A percentile compares a stretch with the other conserved stretches of the same genome.
These are phyloP conservation scores for Chytriomyces sp. DNA, from an alignment of 192 early-diverging fungal species.

Conservation along the genomic window DNA sequence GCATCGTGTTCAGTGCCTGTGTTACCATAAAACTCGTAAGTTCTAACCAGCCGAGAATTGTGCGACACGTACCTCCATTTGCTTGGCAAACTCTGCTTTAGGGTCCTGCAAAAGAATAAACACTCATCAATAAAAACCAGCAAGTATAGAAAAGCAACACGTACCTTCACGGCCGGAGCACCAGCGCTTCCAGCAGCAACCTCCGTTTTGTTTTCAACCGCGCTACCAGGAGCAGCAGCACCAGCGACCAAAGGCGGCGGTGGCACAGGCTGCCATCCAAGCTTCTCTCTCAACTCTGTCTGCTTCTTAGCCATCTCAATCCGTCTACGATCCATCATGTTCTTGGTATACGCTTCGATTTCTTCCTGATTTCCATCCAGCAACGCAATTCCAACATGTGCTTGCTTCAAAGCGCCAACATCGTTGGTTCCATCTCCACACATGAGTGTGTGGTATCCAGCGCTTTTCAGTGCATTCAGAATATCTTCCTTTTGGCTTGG, in stretches of 20 bases:
- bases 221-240: not conserved
- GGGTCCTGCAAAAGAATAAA: slow-evolving; percentile 32
- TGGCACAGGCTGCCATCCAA: slow-evolving; percentile 78
- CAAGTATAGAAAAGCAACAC: not conserved
- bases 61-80: slow-evolving; percentile 34
- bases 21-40: slow-evolving; percentile 1
- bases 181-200: not conserved
- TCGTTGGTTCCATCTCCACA: slow-evolving; percentile 99
- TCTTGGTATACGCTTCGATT: slow-evolving; percentile 84
- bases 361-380: slow-evolving; percentile 92
- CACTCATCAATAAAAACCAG: not conserved
- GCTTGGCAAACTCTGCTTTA: slow-evolving; percentile 34
- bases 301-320: slow-evolving; percentile 91
- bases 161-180: not conserved
- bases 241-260: not conserved
- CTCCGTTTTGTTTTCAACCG: not conserved
- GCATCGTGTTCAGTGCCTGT: slow-evolving; percentile 42
- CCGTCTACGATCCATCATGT: slow-evolving; percentile 72
- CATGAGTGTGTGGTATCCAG: slow-evolving; percentile 96
- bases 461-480: slow-evolving; percentile 84
- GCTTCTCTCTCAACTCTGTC: slow-evolving; percentile 78
- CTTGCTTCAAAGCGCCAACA: slow-evolving; percentile 98
- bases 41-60: not conserved
- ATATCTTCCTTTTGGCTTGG: slow-evolving; percentile 97
- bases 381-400: slow-evolving; percentile 96